These are phyloP conservation scores for Lodderomyces theae DNA, from an alignment of 1,139 yeast genomes.

Conservation along the genomic window DNA sequence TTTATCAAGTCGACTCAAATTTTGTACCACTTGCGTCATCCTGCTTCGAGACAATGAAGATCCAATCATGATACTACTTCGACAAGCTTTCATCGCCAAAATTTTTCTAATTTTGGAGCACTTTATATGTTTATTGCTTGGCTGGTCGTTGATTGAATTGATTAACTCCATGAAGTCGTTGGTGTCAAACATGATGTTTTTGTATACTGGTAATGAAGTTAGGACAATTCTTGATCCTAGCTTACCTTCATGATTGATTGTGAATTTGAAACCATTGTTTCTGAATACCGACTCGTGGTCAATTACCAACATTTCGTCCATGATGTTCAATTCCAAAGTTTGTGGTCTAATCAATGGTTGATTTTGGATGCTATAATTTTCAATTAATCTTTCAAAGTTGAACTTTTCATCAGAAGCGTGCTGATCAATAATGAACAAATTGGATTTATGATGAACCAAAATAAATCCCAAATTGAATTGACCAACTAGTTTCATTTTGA, in stretches of 20 bases:
- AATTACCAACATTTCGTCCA: slow-evolving; percentile 71
- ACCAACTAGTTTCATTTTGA: slow-evolving; percentile 74
- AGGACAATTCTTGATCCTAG: slow-evolving; percentile 61
- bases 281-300: slow-evolving; percentile 58
- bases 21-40: slow-evolving; percentile 67
- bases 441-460: slow-evolving; percentile 51
- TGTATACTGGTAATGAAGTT: slow-evolving; percentile 69
- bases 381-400: slow-evolving; percentile 73
- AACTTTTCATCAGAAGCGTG: slow-evolving; percentile 96
- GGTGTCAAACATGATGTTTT: slow-evolving; percentile 60
- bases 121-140: slow-evolving; percentile 42
- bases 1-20: slow-evolving; percentile 71
- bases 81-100: slow-evolving; percentile 93
- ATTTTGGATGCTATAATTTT: slow-evolving; percentile 46
- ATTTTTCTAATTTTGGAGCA: slow-evolving; percentile 79
- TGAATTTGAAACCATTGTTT: slow-evolving; percentile 69
- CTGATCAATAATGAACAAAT: slow-evolving; percentile 87
- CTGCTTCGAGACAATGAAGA: slow-evolving; percentile 52
- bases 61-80: slow-evolving; percentile 94
- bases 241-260: slow-evolving; percentile 38
- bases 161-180: slow-evolving; percentile 77
- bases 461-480: slow-evolving; percentile 93
- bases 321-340: slow-evolving; percentile 60
- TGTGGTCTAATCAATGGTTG: slow-evolving; percentile 75
- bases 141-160: slow-evolving; percentile 45